These are phyloP conservation scores for Diaporthe humulicola DNA, from an alignment of 2,329 filamentous ascomycete species.

Conservation along the genomic window DNA sequence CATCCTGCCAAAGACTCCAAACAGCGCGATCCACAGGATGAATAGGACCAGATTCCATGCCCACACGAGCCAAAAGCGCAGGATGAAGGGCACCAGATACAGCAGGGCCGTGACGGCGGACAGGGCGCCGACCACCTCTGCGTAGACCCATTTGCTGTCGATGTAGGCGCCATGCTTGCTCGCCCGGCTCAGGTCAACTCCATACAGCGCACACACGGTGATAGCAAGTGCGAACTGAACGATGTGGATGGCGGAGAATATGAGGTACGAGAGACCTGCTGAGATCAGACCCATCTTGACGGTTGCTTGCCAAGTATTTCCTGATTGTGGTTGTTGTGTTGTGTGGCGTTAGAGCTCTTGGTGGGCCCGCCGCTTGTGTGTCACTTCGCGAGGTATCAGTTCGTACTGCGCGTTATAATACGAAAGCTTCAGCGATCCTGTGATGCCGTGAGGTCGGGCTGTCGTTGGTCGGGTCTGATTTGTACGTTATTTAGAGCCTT, in stretches of 20 bases:
- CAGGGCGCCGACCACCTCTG: conserved; percentile 76
- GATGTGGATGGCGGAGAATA: conserved; percentile 76
- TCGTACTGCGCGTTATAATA: background rate
- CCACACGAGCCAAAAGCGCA: conserved; percentile 68
- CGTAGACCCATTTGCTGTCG: conserved; percentile 82
- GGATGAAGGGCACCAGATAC: conserved; percentile 74
- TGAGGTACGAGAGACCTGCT: conserved; percentile 62
- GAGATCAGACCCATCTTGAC: conserved; percentile 60
- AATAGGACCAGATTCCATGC: conserved; percentile 80
- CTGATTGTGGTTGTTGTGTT: background rate
- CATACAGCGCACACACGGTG: conserved; percentile 84
- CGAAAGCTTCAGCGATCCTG: background rate
- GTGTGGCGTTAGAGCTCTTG: background rate
- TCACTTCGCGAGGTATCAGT: background rate
- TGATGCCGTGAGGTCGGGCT: background rate
- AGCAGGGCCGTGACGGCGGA: conserved; percentile 74
- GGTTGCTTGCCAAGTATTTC: conserved; percentile 1
- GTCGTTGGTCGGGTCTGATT: background rate
- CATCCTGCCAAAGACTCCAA: conserved; percentile 85
- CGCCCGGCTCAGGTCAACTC: conserved; percentile 72
- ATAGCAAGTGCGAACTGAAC: conserved; percentile 83
- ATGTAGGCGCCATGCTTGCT: conserved; percentile 61
- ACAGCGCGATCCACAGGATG: conserved; percentile 84
- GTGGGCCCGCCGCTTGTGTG: background rate
- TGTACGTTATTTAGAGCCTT: background rate